These are phyloP conservation scores for Ceratobasidium sp. DNA, from an alignment of 1,284 basidiomycete genomes.

Conservation along the genomic window DNA sequence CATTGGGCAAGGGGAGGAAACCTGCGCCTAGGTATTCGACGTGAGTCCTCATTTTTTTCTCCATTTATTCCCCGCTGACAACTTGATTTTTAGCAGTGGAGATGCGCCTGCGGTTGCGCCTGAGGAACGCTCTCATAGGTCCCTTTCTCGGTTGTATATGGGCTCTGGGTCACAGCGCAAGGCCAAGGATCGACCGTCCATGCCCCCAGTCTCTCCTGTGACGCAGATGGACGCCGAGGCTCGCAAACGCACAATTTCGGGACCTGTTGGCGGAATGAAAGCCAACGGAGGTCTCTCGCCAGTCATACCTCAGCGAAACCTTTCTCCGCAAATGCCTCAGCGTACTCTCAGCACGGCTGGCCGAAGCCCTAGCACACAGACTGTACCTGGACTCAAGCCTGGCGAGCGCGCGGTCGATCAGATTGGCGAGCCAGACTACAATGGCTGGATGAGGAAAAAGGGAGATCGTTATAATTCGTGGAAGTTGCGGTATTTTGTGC, in stretches of 20 bases:
- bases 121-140: constrained; percentile 27
- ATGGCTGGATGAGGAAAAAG: constrained; percentile 96
- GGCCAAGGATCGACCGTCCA: constrained; percentile 6
- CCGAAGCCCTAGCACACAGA: neutral
- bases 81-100: neutral
- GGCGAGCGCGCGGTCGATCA: constrained; percentile 81
- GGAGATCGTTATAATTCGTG: constrained; percentile 93
- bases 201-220: constrained; percentile 42
- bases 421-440: constrained; percentile 86
- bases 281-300: too few species aligned
- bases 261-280: constrained; percentile 14
- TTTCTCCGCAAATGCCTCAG: neutral
- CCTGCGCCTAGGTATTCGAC: constrained; percentile 75
- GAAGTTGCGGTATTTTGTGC: constrained; percentile 93
- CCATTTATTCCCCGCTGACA: constrained; percentile 1
- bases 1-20: constrained; percentile 73
- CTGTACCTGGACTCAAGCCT: constrained; percentile 53
- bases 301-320: too few species aligned
- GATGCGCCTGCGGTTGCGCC: neutral
- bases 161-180: constrained; percentile 2
- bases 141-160: constrained; percentile 31
- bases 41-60: constrained; percentile 51
- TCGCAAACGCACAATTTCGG: constrained; percentile 48
- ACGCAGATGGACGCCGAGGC: constrained; percentile 18
- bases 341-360: neutral